A percentile compares a stretch with the other conserved stretches of the same genome.
These are phyloP conservation scores for Nannochloris sp. DNA, from an alignment of 139 green algal genomes.

Conservation along the genomic window DNA sequence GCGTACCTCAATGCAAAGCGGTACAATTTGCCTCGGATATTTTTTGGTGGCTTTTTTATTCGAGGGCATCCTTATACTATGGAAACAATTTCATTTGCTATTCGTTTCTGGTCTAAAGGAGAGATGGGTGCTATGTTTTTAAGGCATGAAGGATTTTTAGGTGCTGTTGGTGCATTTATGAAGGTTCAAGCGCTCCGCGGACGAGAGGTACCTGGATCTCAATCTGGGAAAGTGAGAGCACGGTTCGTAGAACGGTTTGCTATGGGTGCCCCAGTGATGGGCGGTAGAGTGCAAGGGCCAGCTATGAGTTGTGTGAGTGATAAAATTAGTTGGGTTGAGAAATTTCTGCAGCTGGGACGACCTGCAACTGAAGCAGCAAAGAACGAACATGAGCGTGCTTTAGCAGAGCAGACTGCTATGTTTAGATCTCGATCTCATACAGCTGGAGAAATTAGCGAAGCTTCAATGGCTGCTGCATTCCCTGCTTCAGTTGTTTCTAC, in stretches of 20 bases:
- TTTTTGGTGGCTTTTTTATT: constrained; percentile 98
- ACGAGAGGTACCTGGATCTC: background rate
- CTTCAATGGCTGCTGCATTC: background rate
- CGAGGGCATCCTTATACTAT: constrained; percentile 98
- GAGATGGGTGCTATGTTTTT: constrained; percentile 95
- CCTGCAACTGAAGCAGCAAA: constrained; percentile 21
- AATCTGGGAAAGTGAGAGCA: constrained; percentile 42
- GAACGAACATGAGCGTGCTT: constrained; percentile 23
- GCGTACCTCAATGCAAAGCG: constrained; percentile 81
- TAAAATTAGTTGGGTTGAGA: constrained; percentile 86
- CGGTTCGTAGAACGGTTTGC: constrained; percentile 88
- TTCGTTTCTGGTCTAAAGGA: constrained; percentile 95
- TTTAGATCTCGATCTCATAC: constrained; percentile 1
- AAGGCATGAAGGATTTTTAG: constrained; percentile 95
- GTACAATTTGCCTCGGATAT: constrained; percentile 86
- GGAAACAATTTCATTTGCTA: constrained; percentile 97
- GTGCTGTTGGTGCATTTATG: constrained; percentile 93
- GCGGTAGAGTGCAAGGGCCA: constrained; percentile 64
- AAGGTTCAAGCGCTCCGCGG: constrained; percentile 63
- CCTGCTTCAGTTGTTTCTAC: background rate
- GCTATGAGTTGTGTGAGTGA: constrained; percentile 62
- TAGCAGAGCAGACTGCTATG: constrained; percentile 5
- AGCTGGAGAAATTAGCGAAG: background rate
- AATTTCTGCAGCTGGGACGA: constrained; percentile 67
- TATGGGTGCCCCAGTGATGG: constrained; percentile 77